Percentiles rank a stretch among this genome's conserved stretches.
phyloP scores from a whole-genome alignment of 1,284 basidiomycete species.

The Schizopora paradoxa region DNA sequence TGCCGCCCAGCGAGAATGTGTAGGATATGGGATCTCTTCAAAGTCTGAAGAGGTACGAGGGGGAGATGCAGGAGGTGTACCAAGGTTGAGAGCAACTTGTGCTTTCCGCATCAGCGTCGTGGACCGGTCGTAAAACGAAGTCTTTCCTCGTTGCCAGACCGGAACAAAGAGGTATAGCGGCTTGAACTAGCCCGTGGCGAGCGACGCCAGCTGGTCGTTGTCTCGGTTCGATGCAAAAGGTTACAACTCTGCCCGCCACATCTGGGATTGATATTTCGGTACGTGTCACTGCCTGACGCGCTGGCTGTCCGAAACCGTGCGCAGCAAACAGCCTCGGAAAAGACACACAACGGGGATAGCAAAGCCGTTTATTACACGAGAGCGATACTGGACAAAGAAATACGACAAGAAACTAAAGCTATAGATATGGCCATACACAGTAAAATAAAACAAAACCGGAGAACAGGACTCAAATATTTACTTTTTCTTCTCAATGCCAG shows the following conservation, averaged over 20 bases:
- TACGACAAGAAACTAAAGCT: constrained; percentile 1
- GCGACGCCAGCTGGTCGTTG: too few relatives aligned
- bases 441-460: constrained; percentile 14
- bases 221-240: too few relatives aligned
- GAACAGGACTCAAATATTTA: constrained; percentile 7
- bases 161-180: too few relatives aligned
- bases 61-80: constrained; percentile 42
- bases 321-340: too few relatives aligned
- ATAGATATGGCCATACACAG: too few relatives aligned
- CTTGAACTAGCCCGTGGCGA: too few relatives aligned
- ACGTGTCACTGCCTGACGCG: too few relatives aligned
- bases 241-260: constrained; percentile 2
- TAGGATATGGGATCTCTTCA: constrained; percentile 61
- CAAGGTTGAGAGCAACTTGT: constrained; percentile 67
- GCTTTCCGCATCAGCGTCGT: constrained; percentile 53
- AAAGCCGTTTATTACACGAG: too few relatives aligned
- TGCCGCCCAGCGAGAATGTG: constrained; percentile 29
- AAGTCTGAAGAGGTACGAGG: constrained; percentile 55
- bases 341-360: too few relatives aligned
- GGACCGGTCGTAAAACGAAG: constrained; percentile 3
- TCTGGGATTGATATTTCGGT: too few relatives aligned
- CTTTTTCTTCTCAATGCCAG: constrained; percentile 19
- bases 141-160: not conserved
- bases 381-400: too few relatives aligned
- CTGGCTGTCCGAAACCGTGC: too few relatives aligned